phyloP scores from a whole-genome alignment of 345 rosid genomes.

The Physaria fendleri region DNA sequence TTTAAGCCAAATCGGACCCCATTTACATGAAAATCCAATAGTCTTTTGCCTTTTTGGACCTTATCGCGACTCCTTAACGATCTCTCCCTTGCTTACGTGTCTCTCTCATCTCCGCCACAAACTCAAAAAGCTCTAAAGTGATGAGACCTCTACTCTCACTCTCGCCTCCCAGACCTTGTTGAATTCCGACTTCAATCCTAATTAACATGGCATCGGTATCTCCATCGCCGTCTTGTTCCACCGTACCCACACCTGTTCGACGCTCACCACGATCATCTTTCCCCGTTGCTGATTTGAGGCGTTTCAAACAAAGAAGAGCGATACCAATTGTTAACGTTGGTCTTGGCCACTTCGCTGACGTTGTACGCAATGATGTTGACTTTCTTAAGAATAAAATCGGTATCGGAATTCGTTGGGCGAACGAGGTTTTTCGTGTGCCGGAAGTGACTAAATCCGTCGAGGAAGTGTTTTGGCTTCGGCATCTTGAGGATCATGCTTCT shows the following conservation, averaged over 20 bases:
- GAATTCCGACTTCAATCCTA: conserved; percentile 1
- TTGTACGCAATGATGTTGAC: conserved; percentile 53
- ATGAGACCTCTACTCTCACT: conserved; percentile 4
- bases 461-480: conserved; percentile 69
- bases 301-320: conserved; percentile 25
- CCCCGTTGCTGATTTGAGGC: conserved; percentile 31
- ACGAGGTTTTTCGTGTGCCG: conserved; percentile 51
- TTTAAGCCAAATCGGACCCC: background rate
- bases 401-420: conserved; percentile 71
- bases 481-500: conserved; percentile 56
- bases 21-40: background rate
- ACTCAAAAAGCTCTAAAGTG: background rate
- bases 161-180: background rate
- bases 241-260: conserved; percentile 14
- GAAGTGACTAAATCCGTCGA: conserved; percentile 50
- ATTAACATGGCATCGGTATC: conserved; percentile 25
- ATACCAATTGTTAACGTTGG: conserved; percentile 33
- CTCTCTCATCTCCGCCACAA: background rate
- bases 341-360: conserved; percentile 54
- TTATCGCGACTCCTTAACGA: conserved; percentile 7
- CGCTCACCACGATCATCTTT: conserved; percentile 1
- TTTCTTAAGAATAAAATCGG: conserved; percentile 48
- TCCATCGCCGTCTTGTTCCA: conserved; percentile 22
- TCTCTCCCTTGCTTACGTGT: conserved; percentile 6
- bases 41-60: too few species aligned